Conservation (phyloP, 768 basidiomycete species). For the Clathrus columnatus region DNA sequence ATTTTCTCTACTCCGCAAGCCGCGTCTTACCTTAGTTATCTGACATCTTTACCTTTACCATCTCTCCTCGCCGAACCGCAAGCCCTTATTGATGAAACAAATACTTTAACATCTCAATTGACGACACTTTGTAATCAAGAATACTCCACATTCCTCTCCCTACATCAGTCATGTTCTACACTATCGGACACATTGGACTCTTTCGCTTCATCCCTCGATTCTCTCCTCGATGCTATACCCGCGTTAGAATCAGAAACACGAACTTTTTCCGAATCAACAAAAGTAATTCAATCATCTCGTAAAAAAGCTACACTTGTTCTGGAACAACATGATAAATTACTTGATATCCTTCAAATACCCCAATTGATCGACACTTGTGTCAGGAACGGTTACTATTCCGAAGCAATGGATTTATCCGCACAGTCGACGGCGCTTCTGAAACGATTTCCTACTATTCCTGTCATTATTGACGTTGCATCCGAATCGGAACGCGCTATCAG, state of each 20-base stretch:
- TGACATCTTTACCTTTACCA: constrained; percentile 57
- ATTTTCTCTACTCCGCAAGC: constrained; percentile 2
- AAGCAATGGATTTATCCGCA: constrained; percentile 76
- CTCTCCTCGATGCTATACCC: constrained; percentile 65
- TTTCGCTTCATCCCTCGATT: constrained; percentile 63
- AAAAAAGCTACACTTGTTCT: constrained; percentile 75
- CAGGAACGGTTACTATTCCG: constrained; percentile 84
- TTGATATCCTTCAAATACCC: constrained; percentile 86
- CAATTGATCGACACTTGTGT: constrained; percentile 89
- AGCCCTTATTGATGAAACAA: constrained; percentile 70
- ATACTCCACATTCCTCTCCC: constrained; percentile 85
- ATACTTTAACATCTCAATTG: constrained; percentile 81
- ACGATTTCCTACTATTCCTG: constrained; percentile 35
- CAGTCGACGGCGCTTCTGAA: constrained; percentile 49
- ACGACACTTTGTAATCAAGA: constrained; percentile 86
- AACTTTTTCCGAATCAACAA: constrained; percentile 65
- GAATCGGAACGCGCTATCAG: constrained; percentile 61
- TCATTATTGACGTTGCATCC: constrained; percentile 52
- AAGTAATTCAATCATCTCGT: constrained; percentile 60
- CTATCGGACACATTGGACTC: constrained; percentile 65
- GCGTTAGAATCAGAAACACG: constrained; percentile 65
- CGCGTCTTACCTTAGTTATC: constrained; percentile 48
- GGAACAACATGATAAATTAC: constrained; percentile 89
- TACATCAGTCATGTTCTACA: constrained; percentile 70
- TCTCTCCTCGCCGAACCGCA: constrained; percentile 69